These are phyloP conservation scores for Cairneyella variabilis DNA, from an alignment of 495 filamentous ascomycete genomes.

Conservation along the genomic window DNA sequence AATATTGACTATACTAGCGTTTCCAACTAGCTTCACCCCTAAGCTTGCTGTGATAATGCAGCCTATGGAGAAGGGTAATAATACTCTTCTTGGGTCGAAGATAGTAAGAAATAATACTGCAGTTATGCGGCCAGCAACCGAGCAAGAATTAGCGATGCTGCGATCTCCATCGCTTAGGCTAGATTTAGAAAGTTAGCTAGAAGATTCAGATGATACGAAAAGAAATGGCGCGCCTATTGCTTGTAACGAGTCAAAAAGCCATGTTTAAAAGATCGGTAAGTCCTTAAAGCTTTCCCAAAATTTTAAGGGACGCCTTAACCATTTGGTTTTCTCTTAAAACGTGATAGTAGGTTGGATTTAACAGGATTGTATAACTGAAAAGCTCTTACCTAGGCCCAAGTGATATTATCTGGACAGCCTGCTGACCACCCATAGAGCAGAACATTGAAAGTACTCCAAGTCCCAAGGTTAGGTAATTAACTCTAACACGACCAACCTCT, in stretches of 20 bases:
- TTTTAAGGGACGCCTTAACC: not conserved
- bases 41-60: not conserved
- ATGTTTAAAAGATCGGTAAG: slow-evolving; percentile 48
- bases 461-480: not conserved
- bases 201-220: slow-evolving; percentile 29
- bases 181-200: not conserved
- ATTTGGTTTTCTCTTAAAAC: not conserved
- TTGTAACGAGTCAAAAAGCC: slow-evolving; percentile 39
- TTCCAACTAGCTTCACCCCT: not conserved
- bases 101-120: slow-evolving; percentile 59
- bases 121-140: slow-evolving; percentile 52
- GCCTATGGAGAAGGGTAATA: not conserved
- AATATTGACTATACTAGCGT: not conserved
- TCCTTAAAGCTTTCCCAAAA: slow-evolving; percentile 56
- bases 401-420: not conserved
- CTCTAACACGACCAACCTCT: not conserved
- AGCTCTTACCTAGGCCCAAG: not conserved
- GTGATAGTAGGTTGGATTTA: not conserved
- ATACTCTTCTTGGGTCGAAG: not conserved
- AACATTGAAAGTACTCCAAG: not conserved
- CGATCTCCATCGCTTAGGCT: not conserved
- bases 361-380: not conserved
- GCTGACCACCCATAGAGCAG: not conserved
- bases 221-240: slow-evolving; percentile 38
- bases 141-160: slow-evolving; percentile 36